These are phyloP conservation scores for Microbotryum intermedium DNA, from an alignment of 1,284 basidiomycete species.

Conservation along the genomic window DNA sequence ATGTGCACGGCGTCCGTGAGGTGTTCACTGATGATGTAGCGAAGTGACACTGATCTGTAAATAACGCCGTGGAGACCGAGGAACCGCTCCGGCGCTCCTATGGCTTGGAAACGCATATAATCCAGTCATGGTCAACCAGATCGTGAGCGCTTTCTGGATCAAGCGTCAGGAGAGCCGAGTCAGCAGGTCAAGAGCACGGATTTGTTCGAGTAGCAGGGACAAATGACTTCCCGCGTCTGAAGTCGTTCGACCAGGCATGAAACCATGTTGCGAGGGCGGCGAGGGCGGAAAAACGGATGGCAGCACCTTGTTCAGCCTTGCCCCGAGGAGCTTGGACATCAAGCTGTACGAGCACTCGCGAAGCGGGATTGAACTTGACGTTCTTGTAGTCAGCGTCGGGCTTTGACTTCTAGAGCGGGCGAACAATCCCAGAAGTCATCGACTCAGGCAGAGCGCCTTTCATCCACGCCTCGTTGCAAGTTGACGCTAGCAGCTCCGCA, in stretches of 20 bases:
- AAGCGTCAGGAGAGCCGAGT: background rate
- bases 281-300: background rate
- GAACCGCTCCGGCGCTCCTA: background rate
- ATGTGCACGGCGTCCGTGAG: background rate
- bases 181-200: background rate
- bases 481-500: no score
- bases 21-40: slow-evolving; percentile 4
- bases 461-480: no score
- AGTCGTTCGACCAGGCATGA: background rate
- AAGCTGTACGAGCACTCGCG: background rate
- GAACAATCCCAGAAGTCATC: background rate
- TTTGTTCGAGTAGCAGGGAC: background rate
- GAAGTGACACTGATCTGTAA: background rate
- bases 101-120: background rate
- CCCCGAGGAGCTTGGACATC: background rate
- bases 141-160: slow-evolving; percentile 3
- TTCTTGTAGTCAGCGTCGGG: background rate
- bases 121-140: background rate
- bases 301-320: background rate
- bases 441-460: no score
- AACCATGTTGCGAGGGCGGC: background rate
- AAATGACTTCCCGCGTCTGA: background rate
- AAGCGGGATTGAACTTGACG: background rate
- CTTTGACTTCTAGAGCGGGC: slow-evolving; percentile 3
- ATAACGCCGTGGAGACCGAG: background rate